Conservation (phyloP, 106 monocot species). For the Chionographis japonica region DNA sequence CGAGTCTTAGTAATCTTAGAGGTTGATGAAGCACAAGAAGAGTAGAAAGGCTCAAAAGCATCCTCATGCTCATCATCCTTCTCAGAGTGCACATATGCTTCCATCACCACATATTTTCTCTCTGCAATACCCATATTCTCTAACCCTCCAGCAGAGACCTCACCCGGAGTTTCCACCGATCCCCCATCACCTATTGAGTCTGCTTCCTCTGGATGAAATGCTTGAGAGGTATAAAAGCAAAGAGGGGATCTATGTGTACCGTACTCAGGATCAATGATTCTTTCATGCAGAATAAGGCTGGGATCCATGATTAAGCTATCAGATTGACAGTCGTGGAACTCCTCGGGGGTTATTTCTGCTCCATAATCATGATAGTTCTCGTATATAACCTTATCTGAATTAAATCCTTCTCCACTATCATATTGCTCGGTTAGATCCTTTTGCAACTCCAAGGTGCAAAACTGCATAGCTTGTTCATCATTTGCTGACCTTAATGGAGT, state of each 20-base stretch:
- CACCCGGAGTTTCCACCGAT: constrained; percentile 1
- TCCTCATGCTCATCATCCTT: background rate
- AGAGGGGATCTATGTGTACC: constrained; percentile 4
- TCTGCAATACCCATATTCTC: background rate
- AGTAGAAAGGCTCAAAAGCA: background rate
- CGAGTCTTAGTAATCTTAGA: background rate
- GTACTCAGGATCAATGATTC: background rate
- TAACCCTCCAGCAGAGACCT: background rate
- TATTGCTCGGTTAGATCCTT: background rate
- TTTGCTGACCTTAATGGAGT: constrained; percentile 24
- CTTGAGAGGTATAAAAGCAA: constrained; percentile 1
- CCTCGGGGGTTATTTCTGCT: background rate
- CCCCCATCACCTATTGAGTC: background rate
- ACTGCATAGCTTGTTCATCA: constrained; percentile 10
- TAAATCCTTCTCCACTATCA: background rate
- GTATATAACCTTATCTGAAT: background rate
- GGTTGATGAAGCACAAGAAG: background rate
- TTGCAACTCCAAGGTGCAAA: constrained; percentile 2
- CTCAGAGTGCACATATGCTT: background rate
- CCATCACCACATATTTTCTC: background rate
- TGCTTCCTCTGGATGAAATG: constrained; percentile 1
- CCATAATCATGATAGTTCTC: background rate
- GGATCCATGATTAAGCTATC: background rate
- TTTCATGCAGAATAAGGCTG: constrained; percentile 1
- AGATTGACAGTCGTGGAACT: background rate